Evolutionary conservation across 805 yeast species (phyloP).

Genomic region (Ogataea methanolica): DNA sequence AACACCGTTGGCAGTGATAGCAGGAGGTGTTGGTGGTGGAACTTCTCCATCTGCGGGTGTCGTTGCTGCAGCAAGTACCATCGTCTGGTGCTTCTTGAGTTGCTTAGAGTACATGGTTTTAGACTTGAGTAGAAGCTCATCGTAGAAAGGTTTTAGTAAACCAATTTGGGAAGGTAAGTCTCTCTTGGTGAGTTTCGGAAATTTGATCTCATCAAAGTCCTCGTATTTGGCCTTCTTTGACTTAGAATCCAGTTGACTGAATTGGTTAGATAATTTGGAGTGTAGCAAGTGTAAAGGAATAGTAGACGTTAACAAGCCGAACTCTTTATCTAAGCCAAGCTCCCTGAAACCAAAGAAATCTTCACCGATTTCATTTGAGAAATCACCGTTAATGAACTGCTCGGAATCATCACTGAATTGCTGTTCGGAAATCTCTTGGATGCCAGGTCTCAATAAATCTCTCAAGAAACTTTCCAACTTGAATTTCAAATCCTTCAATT

Average conservation of each 20-base stretch:
- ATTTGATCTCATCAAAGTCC: slow-evolving; percentile 56
- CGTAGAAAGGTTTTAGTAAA: slow-evolving; percentile 51
- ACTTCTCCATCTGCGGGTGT: not conserved
- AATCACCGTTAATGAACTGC: slow-evolving; percentile 91
- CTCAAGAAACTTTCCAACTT: slow-evolving; percentile 71
- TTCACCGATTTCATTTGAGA: slow-evolving; percentile 89
- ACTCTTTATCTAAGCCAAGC: slow-evolving; percentile 88
- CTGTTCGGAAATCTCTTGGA: slow-evolving; percentile 64
- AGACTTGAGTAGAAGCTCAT: slow-evolving; percentile 37
- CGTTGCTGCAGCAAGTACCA: slow-evolving; percentile 1
- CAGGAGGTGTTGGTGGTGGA: not conserved
- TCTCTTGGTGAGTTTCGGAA: slow-evolving; percentile 47
- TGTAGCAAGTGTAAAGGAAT: slow-evolving; percentile 89
- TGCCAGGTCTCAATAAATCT: slow-evolving; percentile 76
- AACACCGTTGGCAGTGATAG: not conserved
- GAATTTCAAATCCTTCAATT: slow-evolving; percentile 60
- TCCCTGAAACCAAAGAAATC: slow-evolving; percentile 98
- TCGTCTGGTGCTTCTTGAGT: slow-evolving; percentile 35
- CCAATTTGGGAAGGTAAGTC: slow-evolving; percentile 54
- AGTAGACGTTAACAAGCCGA: slow-evolving; percentile 75
- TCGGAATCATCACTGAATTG: slow-evolving; percentile 88
- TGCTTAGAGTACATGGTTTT: slow-evolving; percentile 37
- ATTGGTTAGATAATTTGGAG: slow-evolving; percentile 62
- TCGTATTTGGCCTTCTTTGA: slow-evolving; percentile 51
- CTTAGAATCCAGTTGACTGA: slow-evolving; percentile 40